These are phyloP conservation scores for Artemisia tridentata DNA, from an alignment of 129 eudicot genomes.

Conservation along the genomic window DNA sequence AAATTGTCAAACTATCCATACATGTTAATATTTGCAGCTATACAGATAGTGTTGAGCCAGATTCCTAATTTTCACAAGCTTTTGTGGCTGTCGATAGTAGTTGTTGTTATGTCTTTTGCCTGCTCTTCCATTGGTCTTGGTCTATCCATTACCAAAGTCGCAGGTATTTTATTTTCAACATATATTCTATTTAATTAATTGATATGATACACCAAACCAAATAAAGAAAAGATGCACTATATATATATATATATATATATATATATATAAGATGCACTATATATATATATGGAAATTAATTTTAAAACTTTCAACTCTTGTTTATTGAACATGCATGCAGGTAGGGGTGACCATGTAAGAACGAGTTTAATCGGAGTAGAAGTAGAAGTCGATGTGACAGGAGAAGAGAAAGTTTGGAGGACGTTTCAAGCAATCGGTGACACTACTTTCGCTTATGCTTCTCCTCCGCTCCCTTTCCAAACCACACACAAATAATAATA, in stretches of 20 bases:
- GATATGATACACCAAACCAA: not conserved
- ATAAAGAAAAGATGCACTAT: too few species aligned
- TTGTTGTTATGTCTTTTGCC: slow-evolving; percentile 82
- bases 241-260: too few species aligned
- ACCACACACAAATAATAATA: too few species aligned
- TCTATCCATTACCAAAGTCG: slow-evolving; percentile 63
- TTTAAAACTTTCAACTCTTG: too few species aligned
- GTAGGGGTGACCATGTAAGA: slow-evolving; percentile 27
- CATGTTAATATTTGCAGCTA: slow-evolving; percentile 55
- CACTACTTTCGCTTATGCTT: slow-evolving; percentile 80
- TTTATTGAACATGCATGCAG: not conserved
- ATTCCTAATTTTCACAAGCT: slow-evolving; percentile 73
- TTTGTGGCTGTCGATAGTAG: slow-evolving; percentile 74
- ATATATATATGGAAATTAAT: too few species aligned
- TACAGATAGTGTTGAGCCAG: slow-evolving; percentile 66
- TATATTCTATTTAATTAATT: too few species aligned
- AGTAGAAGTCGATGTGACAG: slow-evolving; percentile 53
- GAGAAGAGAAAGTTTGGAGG: slow-evolving; percentile 61
- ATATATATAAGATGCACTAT: too few species aligned
- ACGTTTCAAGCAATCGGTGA: slow-evolving; percentile 79
- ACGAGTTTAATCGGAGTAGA: slow-evolving; percentile 50
- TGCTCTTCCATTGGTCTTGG: slow-evolving; percentile 74
- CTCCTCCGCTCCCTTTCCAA: too few species aligned
- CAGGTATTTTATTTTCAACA: not conserved
- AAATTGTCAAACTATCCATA: slow-evolving; percentile 43